Percentiles rank a stretch among this genome's conserved stretches.
These are phyloP conservation scores for Diophrys appendiculata DNA, from an alignment of 73 alveolate species.

Conservation along the genomic window DNA sequence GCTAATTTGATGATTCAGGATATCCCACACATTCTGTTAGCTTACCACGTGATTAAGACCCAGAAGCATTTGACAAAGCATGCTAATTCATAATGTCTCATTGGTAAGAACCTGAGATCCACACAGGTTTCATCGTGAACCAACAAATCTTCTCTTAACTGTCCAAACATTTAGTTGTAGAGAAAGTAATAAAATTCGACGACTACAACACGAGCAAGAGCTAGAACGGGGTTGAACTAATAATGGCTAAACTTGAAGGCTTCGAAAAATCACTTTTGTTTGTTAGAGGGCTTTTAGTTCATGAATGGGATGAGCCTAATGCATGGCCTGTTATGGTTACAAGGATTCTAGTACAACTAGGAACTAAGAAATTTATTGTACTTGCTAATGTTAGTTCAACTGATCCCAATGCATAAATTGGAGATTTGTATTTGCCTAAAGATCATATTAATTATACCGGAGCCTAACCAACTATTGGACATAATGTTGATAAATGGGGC, in stretches of 20 bases:
- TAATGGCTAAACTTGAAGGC: neutral
- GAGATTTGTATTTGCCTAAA: conserved; percentile 15
- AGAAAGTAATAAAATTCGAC: conserved; percentile 2
- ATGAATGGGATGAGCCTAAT: neutral
- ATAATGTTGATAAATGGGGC: conserved; percentile 23
- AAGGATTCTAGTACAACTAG: conserved; percentile 16
- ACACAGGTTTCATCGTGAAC: neutral
- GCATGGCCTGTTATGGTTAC: conserved; percentile 24
- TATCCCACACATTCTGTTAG: neutral
- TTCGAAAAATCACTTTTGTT: neutral
- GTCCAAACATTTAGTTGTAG: neutral
- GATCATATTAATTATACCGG: conserved; percentile 19
- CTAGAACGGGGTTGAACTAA: neutral
- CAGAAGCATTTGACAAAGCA: neutral
- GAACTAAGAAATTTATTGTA: conserved; percentile 1
- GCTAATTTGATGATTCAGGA: neutral
- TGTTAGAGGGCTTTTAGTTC: conserved; percentile 5
- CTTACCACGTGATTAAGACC: neutral
- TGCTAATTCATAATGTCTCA: neutral
- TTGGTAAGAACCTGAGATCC: neutral
- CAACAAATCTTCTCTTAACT: neutral
- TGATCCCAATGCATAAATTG: neutral
- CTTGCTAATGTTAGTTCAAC: conserved; percentile 1
- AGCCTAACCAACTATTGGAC: conserved; percentile 11
- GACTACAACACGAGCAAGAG: neutral